Base-by-base conservation (phyloP, 1,284 basidiomycete species). In the Grifola frondosa region DNA sequence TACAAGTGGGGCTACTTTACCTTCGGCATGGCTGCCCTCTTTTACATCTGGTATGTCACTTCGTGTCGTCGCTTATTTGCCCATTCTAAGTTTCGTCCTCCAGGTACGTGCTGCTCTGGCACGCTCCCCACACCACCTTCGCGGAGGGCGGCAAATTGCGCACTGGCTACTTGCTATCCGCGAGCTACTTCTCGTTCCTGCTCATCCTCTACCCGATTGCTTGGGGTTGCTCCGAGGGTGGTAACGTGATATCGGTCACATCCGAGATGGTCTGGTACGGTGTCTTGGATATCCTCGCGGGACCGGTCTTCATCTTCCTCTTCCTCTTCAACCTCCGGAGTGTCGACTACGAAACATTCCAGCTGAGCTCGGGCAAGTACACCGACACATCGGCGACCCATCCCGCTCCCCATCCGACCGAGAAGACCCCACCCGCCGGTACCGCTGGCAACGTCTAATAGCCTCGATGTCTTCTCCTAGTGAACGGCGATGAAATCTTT, bases 211-310 rank as follows among this genome's bases (percentile, higher is more conserved):
- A 81, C 62, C 70, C 71, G 11, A 65, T 73, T 39, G 61, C 59
- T 15, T 77, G 75, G 74, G 74, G 66, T 28, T 60, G 73, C 15
- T 63, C 66, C 6, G 76, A 78, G 44, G 75, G 75, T 8, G 61
- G 67, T 8, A 74, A 79, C 58, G 64, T 60, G 30, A 76, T 78
- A 52, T 58, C 62, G 0, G 66, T 70, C 20, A 65, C 68, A 22
- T 62, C 62, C 44, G 74, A 71, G 57, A 70, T 72, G 69, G 62
- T 77, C 45, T 81, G 77, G 64, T 83, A 81, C 61, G 80, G 79
- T 46, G 64, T 80, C 46, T 68, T 84, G 42, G 81, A 84, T 54
- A 40, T 83, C 12, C 44, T 82, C 50, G 69, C 75, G 46, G 80
- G 74, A 46, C 77, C 77, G 5, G 59, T 75, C 42, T 78, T 74